Base-by-base conservation (phyloP, 129 eudicot genomes). In the Ambrosia trifida region DNA sequence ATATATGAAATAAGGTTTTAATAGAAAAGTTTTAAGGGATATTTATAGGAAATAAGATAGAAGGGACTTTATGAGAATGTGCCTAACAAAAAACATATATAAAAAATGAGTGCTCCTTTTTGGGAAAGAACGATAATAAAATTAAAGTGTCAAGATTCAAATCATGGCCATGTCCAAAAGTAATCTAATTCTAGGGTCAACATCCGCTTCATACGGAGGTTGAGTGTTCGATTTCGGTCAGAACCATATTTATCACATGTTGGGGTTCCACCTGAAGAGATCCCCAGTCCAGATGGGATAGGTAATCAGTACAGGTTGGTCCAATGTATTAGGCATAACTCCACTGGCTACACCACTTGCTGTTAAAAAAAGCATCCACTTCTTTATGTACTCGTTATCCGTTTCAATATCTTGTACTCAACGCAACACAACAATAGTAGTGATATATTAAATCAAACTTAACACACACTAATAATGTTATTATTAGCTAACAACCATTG, bases 61-160 rank as follows among this genome's bases (percentile, higher is more conserved):
- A 24, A 44, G 68, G 30, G 43, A 43, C 57, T 57, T 71, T 51
- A 56, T 72, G 56, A 57, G 18, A 51, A 52, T 52, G 52, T 69
- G 51, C 74, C 38, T 53, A 17, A 61, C 35, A 69, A 73, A 62
- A 62, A 73, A 47, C 62, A 73, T 20, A 45, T 46, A 73, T 36
- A 70, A 73, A 32, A 45, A 45, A 61, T 46, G 69, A 61, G 49
- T 73, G 77, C 61, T 17, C 49, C 77, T 72, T 73, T 73, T 60
- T 44, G 50, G 69, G 70, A 73, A 73, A 60, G 32, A 60, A 49
- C 35, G 24, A 47, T 61, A 17, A 31, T 4, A 33, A 20, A 53
- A 11, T 10, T 18, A 61, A 18, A 36, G 33, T 49, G 61, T 73
- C 77, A 73, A 73, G 61, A 58, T 44, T 61, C 50, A 46, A 44